phyloP scores from a whole-genome alignment of 805 yeast species.

The Phaffomyces antillensis region DNA sequence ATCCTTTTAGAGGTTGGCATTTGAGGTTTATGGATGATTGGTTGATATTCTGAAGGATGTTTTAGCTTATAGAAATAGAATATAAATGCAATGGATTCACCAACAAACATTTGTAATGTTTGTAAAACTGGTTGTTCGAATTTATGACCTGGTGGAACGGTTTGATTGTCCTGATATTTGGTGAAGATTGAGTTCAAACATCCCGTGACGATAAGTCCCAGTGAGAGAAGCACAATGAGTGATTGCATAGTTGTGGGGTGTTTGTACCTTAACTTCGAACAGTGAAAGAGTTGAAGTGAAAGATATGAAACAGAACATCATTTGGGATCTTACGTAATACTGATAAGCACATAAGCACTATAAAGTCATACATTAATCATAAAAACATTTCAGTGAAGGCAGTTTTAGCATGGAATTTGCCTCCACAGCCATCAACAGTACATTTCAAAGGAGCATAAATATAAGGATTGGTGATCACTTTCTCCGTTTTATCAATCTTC shows the following conservation, averaged over 20 bases:
- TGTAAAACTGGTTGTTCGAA: slow-evolving; percentile 79
- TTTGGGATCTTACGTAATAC: too few relatives aligned
- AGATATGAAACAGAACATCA: too few relatives aligned
- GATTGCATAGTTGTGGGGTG: slow-evolving; percentile 1
- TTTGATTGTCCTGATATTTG: slow-evolving; percentile 69
- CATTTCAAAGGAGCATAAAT: slow-evolving; percentile 52
- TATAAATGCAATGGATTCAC: slow-evolving; percentile 49
- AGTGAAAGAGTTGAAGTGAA: too few relatives aligned
- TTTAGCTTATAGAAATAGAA: slow-evolving; percentile 27
- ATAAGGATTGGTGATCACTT: slow-evolving; percentile 28
- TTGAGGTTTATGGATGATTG: slow-evolving; percentile 8
- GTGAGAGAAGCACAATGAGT: slow-evolving; percentile 12
- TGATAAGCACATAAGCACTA: not conserved
- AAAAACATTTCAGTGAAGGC: slow-evolving; percentile 51
- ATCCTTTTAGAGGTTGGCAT: slow-evolving; percentile 24
- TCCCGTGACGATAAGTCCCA: slow-evolving; percentile 61
- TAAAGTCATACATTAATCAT: slow-evolving; percentile 6
- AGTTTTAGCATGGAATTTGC: slow-evolving; percentile 36
- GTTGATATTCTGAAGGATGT: not conserved
- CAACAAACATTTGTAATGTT: slow-evolving; percentile 75
- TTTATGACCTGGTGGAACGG: slow-evolving; percentile 42
- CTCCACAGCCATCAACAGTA: slow-evolving; percentile 45
- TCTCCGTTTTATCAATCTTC: slow-evolving; percentile 15
- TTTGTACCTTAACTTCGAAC: too few relatives aligned
- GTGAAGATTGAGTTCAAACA: slow-evolving; percentile 68